A percentile compares a stretch with the other conserved stretches of the same genome.
Conservation (phyloP, 345 rosid genomes). For the Clausena lansium region DNA sequence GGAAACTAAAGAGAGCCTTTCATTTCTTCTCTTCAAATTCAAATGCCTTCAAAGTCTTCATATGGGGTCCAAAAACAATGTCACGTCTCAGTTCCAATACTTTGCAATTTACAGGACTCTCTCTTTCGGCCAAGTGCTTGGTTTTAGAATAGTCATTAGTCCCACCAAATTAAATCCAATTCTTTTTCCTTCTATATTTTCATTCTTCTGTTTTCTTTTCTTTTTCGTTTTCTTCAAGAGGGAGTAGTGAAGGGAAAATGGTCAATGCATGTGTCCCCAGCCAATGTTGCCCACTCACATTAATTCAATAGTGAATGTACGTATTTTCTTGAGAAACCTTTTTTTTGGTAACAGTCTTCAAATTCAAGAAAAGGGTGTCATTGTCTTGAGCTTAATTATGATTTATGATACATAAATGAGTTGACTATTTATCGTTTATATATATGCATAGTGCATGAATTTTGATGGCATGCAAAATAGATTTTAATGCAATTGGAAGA, state of each 20-base stretch:
- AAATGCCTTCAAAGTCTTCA: slow-evolving; percentile 16
- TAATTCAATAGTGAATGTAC: neutral
- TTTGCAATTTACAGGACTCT: neutral
- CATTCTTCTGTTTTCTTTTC: neutral
- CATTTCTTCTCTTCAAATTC: slow-evolving; percentile 15
- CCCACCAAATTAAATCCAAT: slow-evolving; percentile 8
- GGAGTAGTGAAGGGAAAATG: neutral
- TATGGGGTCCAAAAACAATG: slow-evolving; percentile 18
- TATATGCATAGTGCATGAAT: neutral
- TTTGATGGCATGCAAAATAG: neutral
- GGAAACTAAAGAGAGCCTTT: slow-evolving; percentile 20
- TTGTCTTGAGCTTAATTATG: neutral
- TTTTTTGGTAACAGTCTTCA: neutral
- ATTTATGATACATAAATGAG: neutral
- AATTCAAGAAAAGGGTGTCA: slow-evolving; percentile 11
- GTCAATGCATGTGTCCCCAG: neutral
- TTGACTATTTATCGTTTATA: neutral
- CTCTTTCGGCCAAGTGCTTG: slow-evolving; percentile 15
- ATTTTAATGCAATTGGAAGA: neutral
- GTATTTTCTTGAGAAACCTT: neutral
- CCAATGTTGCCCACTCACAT: neutral
- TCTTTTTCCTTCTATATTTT: neutral
- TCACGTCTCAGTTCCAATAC: neutral
- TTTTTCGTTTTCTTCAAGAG: neutral
- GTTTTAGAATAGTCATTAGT: neutral